Evolutionary conservation across 345 rosid genomes (phyloP).

Genomic region (Citrus trifoliata): DNA sequence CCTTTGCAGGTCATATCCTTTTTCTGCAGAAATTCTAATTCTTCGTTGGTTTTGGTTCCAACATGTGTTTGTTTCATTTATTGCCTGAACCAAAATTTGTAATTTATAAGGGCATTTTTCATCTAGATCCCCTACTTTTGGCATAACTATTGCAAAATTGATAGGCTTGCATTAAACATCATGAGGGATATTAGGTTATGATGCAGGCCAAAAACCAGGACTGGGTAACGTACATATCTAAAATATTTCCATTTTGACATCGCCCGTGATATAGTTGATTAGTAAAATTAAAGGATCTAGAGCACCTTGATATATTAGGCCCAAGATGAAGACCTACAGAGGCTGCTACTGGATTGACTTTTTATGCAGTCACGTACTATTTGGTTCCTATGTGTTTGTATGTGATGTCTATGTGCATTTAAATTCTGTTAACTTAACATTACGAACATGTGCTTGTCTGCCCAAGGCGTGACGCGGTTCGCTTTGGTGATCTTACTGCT

Average conservation of each 20-base stretch:
- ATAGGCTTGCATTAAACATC: neutral
- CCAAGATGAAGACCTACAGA: neutral
- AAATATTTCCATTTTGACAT: neutral
- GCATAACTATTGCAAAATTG: too few species aligned
- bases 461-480: slow-evolving; percentile 79
- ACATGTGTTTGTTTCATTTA: neutral
- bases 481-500: slow-evolving; percentile 79
- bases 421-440: slow-evolving; percentile 46
- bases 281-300: neutral
- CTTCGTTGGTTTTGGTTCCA: neutral
- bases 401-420: neutral
- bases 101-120: neutral
- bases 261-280: neutral
- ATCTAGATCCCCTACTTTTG: neutral
- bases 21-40: slow-evolving; percentile 11
- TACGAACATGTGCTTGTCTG: slow-evolving; percentile 80
- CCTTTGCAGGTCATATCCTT: slow-evolving; percentile 97
- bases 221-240: neutral
- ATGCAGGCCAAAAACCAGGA: neutral
- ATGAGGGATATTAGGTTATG: neutral
- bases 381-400: neutral
- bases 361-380: too few species aligned
- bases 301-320: neutral
- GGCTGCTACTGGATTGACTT: neutral
- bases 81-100: neutral